phyloP scores from a whole-genome alignment of 352 stramenopile species.

The Pythium vanterpoolii region DNA sequence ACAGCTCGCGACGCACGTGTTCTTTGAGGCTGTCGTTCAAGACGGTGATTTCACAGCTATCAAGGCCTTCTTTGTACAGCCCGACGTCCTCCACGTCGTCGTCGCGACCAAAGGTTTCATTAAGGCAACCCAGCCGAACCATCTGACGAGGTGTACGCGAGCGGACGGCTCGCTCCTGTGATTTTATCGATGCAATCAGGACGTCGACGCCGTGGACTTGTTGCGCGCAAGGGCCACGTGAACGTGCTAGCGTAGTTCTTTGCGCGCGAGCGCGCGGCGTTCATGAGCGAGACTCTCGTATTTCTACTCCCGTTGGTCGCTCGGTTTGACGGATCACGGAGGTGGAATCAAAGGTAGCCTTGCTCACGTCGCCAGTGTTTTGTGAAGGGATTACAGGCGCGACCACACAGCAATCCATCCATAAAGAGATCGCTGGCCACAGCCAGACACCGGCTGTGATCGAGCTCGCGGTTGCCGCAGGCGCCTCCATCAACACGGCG shows the following conservation, averaged over 20 bases:
- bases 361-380: not conserved
- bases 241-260: not conserved
- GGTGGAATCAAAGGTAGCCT: not conserved
- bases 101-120: not conserved
- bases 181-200: not conserved
- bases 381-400: not conserved
- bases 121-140: not conserved
- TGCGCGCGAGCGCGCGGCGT: not conserved
- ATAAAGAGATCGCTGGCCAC: not conserved
- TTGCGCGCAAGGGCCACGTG: not conserved
- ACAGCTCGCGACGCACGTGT: not conserved
- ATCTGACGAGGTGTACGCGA: not conserved
- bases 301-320: not conserved
- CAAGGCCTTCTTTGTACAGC: not conserved
- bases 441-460: not conserved
- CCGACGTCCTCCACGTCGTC: not conserved
- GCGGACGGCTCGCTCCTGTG: not conserved
- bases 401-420: not conserved
- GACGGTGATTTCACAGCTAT: not conserved
- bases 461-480: not conserved
- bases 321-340: not conserved
- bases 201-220: no score
- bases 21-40: not conserved
- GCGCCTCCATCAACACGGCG: not conserved
- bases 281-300: no score